Conservation (phyloP, 257 asterid genomes). For the Solanum peruvianum region DNA sequence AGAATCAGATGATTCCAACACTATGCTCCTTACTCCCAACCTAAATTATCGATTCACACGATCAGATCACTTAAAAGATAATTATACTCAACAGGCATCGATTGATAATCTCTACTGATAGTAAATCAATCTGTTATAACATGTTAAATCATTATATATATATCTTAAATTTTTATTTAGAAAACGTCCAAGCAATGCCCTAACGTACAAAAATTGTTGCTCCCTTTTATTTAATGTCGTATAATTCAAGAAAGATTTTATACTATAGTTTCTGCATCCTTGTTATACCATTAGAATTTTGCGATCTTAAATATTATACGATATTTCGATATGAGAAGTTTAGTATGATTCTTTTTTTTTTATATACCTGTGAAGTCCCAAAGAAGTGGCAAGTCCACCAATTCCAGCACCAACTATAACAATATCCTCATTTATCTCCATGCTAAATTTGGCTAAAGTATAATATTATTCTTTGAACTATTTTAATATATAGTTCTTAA, state of each 20-base stretch:
- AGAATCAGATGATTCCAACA: slow-evolving; percentile 35
- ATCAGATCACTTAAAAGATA: not conserved
- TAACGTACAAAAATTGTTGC: no score
- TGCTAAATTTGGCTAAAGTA: not conserved
- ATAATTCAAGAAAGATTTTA: no score
- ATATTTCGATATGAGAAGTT: not conserved
- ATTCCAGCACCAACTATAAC: slow-evolving; percentile 39
- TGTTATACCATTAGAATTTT: not conserved
- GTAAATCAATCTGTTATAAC: no score
- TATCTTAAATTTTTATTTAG: no score
- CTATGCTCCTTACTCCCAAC: slow-evolving; percentile 30
- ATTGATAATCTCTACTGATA: no score
- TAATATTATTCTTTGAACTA: not conserved
- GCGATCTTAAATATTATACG: not conserved
- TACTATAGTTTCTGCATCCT: no score
- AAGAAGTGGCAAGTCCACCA: slow-evolving; percentile 27
- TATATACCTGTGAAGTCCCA: slow-evolving; percentile 34
- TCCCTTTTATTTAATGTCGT: no score
- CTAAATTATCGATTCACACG: not conserved
- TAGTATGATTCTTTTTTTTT: not conserved
- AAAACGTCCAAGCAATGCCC: no score
- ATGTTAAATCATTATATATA: no score
- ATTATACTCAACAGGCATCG: no score
- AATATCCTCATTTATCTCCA: slow-evolving; percentile 8
- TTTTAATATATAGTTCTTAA: not conserved